phyloP scores from a whole-genome alignment of 495 filamentous ascomycete genomes.

The Letharia lupina region DNA sequence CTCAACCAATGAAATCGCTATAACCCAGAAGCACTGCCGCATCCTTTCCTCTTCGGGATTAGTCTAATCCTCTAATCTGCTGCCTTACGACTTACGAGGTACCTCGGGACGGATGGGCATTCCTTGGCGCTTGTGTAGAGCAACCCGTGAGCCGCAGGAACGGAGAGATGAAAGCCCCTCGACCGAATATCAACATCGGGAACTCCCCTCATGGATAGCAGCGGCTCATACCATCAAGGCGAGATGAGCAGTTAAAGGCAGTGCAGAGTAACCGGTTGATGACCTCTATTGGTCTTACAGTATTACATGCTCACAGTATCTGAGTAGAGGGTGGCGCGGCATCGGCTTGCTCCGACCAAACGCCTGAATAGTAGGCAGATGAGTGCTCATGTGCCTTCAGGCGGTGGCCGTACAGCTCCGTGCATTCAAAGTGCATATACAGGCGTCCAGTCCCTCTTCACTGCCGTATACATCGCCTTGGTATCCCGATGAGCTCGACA shows the following conservation, averaged over 20 bases:
- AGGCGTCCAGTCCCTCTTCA: slow-evolving; percentile 24
- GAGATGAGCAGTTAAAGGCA: neutral
- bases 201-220: neutral
- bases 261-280: neutral
- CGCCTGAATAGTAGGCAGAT: neutral
- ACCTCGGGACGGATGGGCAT: neutral
- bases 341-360: neutral
- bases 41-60: neutral
- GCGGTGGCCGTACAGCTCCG: neutral
- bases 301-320: neutral
- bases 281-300: neutral
- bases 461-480: slow-evolving; percentile 24
- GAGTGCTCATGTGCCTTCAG: neutral
- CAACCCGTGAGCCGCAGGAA: neutral
- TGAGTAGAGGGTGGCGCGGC: neutral
- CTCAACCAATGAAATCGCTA: neutral
- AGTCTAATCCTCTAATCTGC: neutral
- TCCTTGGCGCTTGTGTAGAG: neutral
- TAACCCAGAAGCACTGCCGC: neutral
- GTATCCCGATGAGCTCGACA: slow-evolving; percentile 13
- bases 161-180: neutral
- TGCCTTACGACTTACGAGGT: neutral
- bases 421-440: neutral
- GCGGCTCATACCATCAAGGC: neutral
- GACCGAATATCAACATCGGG: neutral